These are phyloP conservation scores for Lenzites betulinus DNA, from an alignment of 768 basidiomycete genomes.

Conservation along the genomic window DNA sequence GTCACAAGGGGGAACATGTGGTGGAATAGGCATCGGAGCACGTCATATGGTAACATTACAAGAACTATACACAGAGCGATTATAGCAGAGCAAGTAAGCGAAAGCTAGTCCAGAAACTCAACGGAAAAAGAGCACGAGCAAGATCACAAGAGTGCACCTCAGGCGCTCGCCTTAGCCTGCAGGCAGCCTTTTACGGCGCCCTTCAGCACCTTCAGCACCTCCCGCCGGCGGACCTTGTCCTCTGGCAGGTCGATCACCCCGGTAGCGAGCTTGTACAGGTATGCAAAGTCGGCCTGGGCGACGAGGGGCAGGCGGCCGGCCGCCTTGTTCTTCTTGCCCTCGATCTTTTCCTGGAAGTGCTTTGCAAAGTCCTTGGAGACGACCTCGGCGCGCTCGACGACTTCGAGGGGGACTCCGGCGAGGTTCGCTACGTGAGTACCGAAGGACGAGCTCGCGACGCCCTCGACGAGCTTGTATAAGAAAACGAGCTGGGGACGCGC, in stretches of 20 bases:
- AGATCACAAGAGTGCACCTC: not conserved
- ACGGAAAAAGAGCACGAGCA: not conserved
- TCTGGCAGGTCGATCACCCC: constrained; percentile 55
- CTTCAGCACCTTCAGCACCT: constrained; percentile 59
- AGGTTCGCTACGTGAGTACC: constrained; percentile 95
- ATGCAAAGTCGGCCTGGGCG: constrained; percentile 89
- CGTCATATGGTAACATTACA: constrained; percentile 7
- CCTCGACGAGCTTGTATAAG: constrained; percentile 90
- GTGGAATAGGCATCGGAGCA: not conserved
- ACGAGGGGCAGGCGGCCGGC: constrained; percentile 70
- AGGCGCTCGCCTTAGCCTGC: constrained; percentile 1
- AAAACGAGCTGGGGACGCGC: constrained; percentile 71
- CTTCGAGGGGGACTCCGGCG: constrained; percentile 84
- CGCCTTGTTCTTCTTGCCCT: constrained; percentile 58
- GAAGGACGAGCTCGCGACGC: constrained; percentile 86
- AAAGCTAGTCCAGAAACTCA: constrained; percentile 1
- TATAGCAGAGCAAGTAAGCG: constrained; percentile 13
- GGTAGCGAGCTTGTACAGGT: constrained; percentile 63
- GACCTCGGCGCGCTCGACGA: constrained; percentile 86
- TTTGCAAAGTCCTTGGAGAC: constrained; percentile 86
- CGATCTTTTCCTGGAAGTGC: constrained; percentile 81
- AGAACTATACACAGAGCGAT: constrained; percentile 15
- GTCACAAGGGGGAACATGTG: too few relatives aligned
- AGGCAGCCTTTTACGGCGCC: constrained; percentile 37
- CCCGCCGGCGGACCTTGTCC: constrained; percentile 52